phyloP scores from a whole-genome alignment of 1,284 basidiomycete genomes.

The Ustilago tritici region DNA sequence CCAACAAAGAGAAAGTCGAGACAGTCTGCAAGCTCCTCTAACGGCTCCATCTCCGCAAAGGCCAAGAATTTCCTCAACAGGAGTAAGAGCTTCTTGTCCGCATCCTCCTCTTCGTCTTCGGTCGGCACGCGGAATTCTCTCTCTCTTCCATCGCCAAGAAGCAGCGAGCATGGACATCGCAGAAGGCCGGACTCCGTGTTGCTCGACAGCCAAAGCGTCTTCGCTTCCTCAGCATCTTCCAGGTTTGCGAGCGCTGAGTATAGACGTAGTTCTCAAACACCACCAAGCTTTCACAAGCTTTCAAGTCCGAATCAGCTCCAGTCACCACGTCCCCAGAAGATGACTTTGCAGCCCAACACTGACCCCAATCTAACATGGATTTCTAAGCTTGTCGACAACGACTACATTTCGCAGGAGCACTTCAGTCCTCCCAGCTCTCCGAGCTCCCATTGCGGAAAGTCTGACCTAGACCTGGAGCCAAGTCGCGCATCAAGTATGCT shows the following conservation, averaged over 20 bases:
- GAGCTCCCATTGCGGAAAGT: not conserved
- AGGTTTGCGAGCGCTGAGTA: not conserved
- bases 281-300: not conserved
- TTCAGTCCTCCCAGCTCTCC: conserved; percentile 1
- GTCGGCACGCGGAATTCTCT: not conserved
- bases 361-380: conserved; percentile 7
- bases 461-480: conserved; percentile 16
- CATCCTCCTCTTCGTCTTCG: conserved; percentile 8
- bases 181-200: not conserved
- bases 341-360: not conserved
- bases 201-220: conserved; percentile 4
- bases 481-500: conserved; percentile 34
- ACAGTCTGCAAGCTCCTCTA: not conserved
- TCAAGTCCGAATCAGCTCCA: not conserved
- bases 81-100: conserved; percentile 22
- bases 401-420: conserved; percentile 8
- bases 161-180: not conserved
- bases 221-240: not conserved
- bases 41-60: conserved; percentile 12
- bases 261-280: not conserved
- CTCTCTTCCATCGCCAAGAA: not conserved
- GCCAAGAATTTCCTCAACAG: conserved; percentile 20
- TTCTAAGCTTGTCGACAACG: conserved; percentile 24
- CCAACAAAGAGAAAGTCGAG: conserved; percentile 4
- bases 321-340: not conserved